Evolutionary conservation across 805 yeast species (phyloP).

Genomic region (Ogataea dorogensis): DNA sequence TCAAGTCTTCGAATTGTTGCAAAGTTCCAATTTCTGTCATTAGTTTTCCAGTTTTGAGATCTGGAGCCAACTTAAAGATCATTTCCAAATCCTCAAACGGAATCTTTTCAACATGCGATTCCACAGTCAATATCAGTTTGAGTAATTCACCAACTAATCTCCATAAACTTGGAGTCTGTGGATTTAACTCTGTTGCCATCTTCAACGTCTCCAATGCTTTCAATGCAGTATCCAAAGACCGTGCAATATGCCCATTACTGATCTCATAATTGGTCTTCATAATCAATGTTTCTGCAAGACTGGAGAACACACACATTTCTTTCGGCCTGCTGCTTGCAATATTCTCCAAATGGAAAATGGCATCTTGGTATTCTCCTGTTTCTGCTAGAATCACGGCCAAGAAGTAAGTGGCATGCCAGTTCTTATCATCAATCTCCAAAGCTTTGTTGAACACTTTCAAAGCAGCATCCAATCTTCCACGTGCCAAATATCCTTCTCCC

Average conservation of each 20-base stretch:
- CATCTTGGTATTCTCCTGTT: slow-evolving; percentile 63
- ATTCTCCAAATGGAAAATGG: slow-evolving; percentile 46
- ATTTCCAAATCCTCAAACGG: slow-evolving; percentile 42
- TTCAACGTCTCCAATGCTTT: slow-evolving; percentile 36
- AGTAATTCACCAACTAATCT: slow-evolving; percentile 57
- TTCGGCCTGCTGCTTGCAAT: slow-evolving; percentile 42
- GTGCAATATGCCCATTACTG: slow-evolving; percentile 61
- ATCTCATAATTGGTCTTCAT: slow-evolving; percentile 53
- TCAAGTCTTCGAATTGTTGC: slow-evolving; percentile 13
- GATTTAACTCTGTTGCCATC: slow-evolving; percentile 21
- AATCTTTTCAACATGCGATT: slow-evolving; percentile 47
- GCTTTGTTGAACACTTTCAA: slow-evolving; percentile 76
- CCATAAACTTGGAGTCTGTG: slow-evolving; percentile 60
- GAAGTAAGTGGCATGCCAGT: slow-evolving; percentile 65
- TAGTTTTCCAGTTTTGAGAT: slow-evolving; percentile 1
- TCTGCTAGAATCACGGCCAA: slow-evolving; percentile 63
- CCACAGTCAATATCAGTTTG: slow-evolving; percentile 51
- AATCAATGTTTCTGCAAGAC: slow-evolving; percentile 57
- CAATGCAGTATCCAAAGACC: slow-evolving; percentile 51
- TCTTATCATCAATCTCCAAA: slow-evolving; percentile 46
- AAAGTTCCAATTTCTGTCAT: slow-evolving; percentile 8
- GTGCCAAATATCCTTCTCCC: slow-evolving; percentile 90
- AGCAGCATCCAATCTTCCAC: slow-evolving; percentile 88
- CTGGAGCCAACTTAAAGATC: slow-evolving; percentile 29
- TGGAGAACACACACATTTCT: slow-evolving; percentile 49